Conservation (phyloP, 192 early-diverging fungal species). For the Backusella tuberculispora region DNA sequence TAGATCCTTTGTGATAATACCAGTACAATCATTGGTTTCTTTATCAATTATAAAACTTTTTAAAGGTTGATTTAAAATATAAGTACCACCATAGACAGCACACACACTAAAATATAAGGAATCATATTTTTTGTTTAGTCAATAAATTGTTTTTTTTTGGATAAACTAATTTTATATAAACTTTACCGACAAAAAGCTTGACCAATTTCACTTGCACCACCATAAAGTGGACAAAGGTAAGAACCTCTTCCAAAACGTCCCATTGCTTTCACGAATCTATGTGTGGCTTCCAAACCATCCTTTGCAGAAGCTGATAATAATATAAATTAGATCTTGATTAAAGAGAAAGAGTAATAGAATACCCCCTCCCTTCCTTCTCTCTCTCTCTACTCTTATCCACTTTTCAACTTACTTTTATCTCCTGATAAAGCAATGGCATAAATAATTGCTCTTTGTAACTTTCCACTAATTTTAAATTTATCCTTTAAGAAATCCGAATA, state of each 20-base stretch:
- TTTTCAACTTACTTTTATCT: slow-evolving; percentile 30
- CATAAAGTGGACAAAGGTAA: slow-evolving; percentile 84
- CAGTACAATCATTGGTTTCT: slow-evolving; percentile 42
- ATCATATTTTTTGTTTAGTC: neutral
- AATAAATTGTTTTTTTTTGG: neutral
- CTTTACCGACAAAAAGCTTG: slow-evolving; percentile 85
- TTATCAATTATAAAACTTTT: slow-evolving; percentile 44
- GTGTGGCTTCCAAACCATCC: slow-evolving; percentile 70
- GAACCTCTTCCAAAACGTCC: slow-evolving; percentile 86
- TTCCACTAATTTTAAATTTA: slow-evolving; percentile 65
- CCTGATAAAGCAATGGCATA: slow-evolving; percentile 63
- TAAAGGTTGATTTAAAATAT: slow-evolving; percentile 71
- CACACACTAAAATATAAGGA: slow-evolving; percentile 55
- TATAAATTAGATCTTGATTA: neutral
- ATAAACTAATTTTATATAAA: neutral
- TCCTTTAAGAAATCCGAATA: slow-evolving; percentile 51
- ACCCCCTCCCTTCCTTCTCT: neutral
- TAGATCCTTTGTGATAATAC: slow-evolving; percentile 46
- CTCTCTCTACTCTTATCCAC: neutral
- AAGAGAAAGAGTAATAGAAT: neutral
- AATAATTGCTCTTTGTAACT: slow-evolving; percentile 63
- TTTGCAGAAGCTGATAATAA: slow-evolving; percentile 47
- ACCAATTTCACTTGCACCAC: slow-evolving; percentile 84
- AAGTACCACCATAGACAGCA: slow-evolving; percentile 91
- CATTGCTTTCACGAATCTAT: slow-evolving; percentile 72